Evolutionary conservation across 768 basidiomycete species (phyloP), one percentile per base, ranked within the genome.

Genomic region (Hortiboletus campestris): DNA sequence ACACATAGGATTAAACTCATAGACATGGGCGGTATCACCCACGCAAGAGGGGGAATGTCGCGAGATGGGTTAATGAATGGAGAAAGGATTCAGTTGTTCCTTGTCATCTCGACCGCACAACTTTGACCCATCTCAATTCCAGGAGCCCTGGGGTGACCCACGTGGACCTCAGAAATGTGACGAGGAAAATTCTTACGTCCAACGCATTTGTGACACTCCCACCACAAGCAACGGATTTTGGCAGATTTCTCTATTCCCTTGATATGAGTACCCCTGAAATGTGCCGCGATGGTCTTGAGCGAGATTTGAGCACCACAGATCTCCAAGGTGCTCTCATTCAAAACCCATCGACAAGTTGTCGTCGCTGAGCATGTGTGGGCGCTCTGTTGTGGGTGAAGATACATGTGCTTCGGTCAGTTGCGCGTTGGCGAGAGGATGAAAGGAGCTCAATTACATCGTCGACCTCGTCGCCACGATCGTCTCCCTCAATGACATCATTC

Each of bases 111-210:
- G 20, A 35, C n/a, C 17, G 12, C 14, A 6, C 17, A 28, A 49
- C 6, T 13, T 32, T 28, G 10, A 55, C 41, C 14, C 10, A 56
- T 47, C 29, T 50, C 22, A 22, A n/a, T 19, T 12, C 35, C 45
- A 50, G 35, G 35, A 10, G 2, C 0, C 19, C 62, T 55, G 0
- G 12, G 35, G 32, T 62, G 59, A 1, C 19, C 36, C 11, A 62
- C 6, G 1, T 64, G 63, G 0, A 0, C 0, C 1, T 62, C 63
- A 0, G 6, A 5, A 4, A 53, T 4, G 2, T 64, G 63, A 0
- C 63, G 59, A 4, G 0, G 2, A 5, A 58, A 46, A 17, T 56
- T 62, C 7, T 65, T 58, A 5, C 25, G 31, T 7, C 0, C 1
- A 20, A 22, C 1, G 0, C 0, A 0, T 20, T 22, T 35, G 3